phyloP scores from a whole-genome alignment of 176 grass and related monocot genomes.

The Urochloa ruziziensis region DNA sequence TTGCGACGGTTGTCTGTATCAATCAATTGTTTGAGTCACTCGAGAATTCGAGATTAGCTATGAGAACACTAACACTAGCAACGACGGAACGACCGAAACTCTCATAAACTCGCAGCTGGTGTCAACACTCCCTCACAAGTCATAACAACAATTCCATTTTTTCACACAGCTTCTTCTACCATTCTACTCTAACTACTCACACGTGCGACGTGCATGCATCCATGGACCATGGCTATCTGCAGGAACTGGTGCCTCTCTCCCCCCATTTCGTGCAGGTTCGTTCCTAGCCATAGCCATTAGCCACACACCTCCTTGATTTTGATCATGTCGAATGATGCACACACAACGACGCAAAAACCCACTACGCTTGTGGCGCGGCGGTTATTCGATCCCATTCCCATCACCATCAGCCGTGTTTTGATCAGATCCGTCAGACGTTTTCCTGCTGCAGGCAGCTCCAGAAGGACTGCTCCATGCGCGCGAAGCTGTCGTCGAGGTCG shows the following conservation, averaged over 20 bases:
- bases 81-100: too few species aligned
- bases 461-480: constrained; percentile 36
- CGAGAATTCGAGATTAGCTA: too few species aligned
- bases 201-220: neutral
- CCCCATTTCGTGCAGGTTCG: neutral
- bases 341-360: neutral
- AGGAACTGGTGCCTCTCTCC: neutral
- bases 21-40: too few species aligned
- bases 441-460: constrained; percentile 30
- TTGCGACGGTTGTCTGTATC: too few species aligned
- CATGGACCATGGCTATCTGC: neutral
- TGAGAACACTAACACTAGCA: too few species aligned
- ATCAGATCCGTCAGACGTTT: neutral
- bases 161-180: neutral
- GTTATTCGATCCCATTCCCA: neutral
- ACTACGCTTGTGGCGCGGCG: neutral
- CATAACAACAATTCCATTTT: neutral
- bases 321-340: neutral
- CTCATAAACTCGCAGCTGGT: too few species aligned
- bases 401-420: neutral
- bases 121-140: too few species aligned
- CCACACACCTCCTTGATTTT: neutral
- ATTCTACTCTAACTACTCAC: neutral
- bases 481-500: constrained; percentile 45
- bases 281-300: neutral